phyloP scores from a whole-genome alignment of 805 yeast species.

The Candida orba region DNA sequence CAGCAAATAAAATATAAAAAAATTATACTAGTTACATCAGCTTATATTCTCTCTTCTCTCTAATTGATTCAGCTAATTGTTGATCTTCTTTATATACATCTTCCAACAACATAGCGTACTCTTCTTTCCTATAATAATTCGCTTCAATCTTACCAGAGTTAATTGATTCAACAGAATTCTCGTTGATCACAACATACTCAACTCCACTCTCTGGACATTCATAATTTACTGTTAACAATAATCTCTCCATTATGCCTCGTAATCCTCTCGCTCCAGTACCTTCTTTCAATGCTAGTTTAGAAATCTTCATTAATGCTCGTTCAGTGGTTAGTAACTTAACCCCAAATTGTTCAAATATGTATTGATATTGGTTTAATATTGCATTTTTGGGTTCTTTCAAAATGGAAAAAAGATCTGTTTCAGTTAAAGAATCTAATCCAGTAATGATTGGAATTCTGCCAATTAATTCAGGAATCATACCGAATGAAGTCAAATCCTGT shows the following conservation, averaged over 20 bases:
- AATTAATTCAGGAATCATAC: slow-evolving; percentile 52
- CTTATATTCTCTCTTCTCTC: neutral
- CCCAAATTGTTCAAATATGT: slow-evolving; percentile 45
- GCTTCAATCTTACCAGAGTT: slow-evolving; percentile 30
- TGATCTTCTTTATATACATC: slow-evolving; percentile 37
- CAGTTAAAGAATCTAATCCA: slow-evolving; percentile 38
- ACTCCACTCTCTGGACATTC: slow-evolving; percentile 55
- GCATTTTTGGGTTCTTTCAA: slow-evolving; percentile 52
- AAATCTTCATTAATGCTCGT: slow-evolving; percentile 41
- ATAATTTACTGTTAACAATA: slow-evolving; percentile 44
- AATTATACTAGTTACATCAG: too few relatives aligned
- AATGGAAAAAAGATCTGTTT: slow-evolving; percentile 40
- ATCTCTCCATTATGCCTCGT: slow-evolving; percentile 46
- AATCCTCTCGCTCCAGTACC: slow-evolving; percentile 61
- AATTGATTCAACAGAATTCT: slow-evolving; percentile 35
- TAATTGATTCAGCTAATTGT: slow-evolving; percentile 23
- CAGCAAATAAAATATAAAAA: too few relatives aligned
- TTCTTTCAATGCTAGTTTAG: slow-evolving; percentile 40
- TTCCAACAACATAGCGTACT: slow-evolving; percentile 32
- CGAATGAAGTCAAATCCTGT: slow-evolving; percentile 43
- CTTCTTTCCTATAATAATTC: slow-evolving; percentile 39
- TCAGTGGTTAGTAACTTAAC: slow-evolving; percentile 42
- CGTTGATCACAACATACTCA: slow-evolving; percentile 41
- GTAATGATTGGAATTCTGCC: slow-evolving; percentile 54
- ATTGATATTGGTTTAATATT: slow-evolving; percentile 43